Conservation (phyloP, 176 grass and related monocot species). For the Juncus effusus region DNA sequence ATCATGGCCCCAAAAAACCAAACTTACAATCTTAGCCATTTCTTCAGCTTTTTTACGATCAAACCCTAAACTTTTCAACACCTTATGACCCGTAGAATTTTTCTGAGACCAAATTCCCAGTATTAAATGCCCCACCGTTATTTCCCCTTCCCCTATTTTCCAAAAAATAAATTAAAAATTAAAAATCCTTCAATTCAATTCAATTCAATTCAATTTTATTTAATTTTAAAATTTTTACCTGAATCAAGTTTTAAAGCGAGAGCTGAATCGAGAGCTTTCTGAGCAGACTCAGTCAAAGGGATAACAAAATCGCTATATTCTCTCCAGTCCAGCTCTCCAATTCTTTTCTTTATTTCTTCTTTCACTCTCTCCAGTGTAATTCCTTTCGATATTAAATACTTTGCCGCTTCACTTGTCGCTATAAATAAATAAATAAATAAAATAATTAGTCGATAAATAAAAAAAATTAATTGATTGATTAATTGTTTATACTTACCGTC, state of each 20-base stretch:
- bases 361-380: constrained; percentile 65
- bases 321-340: constrained; percentile 82
- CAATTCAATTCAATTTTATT: background rate
- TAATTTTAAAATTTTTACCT: constrained; percentile 40
- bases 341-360: constrained; percentile 52
- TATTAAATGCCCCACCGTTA: constrained; percentile 68
- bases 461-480: background rate
- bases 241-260: constrained; percentile 69
- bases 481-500: constrained; percentile 47
- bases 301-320: constrained; percentile 49
- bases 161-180: constrained; percentile 18
- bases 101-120: constrained; percentile 88
- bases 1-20: background rate
- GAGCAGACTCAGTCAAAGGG: constrained; percentile 71
- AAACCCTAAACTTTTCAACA: constrained; percentile 72
- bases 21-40: constrained; percentile 59
- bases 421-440: constrained; percentile 24
- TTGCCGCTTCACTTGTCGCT: constrained; percentile 81
- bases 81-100: constrained; percentile 72
- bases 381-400: constrained; percentile 78
- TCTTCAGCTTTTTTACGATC: constrained; percentile 63
- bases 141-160: constrained; percentile 64
- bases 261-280: constrained; percentile 75
- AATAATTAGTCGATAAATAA: background rate
- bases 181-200: constrained; percentile 13